phyloP scores from a whole-genome alignment of 1,284 basidiomycete species.

The Cryptococcus maquisensis region DNA sequence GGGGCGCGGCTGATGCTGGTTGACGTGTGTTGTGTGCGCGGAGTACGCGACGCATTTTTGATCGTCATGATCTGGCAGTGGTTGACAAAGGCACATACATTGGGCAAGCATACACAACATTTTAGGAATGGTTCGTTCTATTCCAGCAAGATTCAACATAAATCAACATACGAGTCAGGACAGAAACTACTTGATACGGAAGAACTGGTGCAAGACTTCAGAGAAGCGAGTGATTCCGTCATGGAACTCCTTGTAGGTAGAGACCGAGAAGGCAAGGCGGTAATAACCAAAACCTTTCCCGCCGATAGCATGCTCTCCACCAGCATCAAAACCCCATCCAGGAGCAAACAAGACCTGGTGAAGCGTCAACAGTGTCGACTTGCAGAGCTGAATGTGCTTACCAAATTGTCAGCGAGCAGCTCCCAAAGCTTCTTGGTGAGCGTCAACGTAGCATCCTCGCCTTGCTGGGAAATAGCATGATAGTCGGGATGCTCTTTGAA shows the following conservation, averaged over 20 bases:
- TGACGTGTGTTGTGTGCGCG: too few species aligned
- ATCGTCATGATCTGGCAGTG: not conserved
- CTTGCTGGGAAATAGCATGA: constrained; percentile 24
- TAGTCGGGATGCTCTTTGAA: constrained; percentile 60
- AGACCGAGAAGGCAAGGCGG: constrained; percentile 45
- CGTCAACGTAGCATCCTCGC: constrained; percentile 31
- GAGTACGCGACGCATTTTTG: not conserved
- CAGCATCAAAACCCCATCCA: constrained; percentile 40
- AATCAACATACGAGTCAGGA: not conserved
- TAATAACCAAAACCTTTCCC: constrained; percentile 45
- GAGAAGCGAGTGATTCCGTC: constrained; percentile 36
- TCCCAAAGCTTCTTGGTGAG: constrained; percentile 42
- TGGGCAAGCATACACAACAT: not conserved
- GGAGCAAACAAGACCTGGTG: constrained; percentile 45
- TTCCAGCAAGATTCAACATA: not conserved
- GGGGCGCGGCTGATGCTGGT: not conserved
- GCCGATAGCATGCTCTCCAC: constrained; percentile 41
- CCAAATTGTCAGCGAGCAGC: constrained; percentile 42
- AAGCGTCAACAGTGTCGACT: not conserved
- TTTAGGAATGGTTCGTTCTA: too few species aligned
- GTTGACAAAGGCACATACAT: not conserved
- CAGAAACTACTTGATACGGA: constrained; percentile 15
- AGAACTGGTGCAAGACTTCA: constrained; percentile 43
- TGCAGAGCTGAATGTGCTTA: constrained; percentile 4
- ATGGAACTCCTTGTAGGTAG: constrained; percentile 41